Evolutionary conservation across 305 asterid species (phyloP).

Genomic region (Andrographis paniculata): DNA sequence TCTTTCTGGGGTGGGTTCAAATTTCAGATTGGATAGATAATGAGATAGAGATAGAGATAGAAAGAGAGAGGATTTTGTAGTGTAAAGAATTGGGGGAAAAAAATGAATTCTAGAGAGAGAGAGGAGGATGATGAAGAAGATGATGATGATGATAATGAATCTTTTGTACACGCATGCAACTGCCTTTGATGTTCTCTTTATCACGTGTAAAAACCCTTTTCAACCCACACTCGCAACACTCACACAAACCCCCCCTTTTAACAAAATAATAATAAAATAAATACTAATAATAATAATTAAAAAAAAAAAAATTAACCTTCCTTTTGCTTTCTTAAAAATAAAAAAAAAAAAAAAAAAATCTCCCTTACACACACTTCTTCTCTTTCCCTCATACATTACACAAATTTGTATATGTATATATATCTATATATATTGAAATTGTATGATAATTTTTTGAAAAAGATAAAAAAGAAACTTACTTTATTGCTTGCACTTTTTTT

Average conservation of each 20-base stretch:
- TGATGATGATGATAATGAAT: conserved; percentile 55
- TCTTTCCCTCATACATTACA: background rate
- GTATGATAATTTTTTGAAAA: background rate
- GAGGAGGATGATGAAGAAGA: conserved; percentile 16
- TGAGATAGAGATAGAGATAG: conserved; percentile 25
- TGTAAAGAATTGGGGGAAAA: conserved; percentile 16
- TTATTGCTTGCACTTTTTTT: no score
- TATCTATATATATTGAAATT: no score
- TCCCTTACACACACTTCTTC: conserved; percentile 6
- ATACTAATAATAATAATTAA: no score
- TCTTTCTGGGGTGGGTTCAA: conserved; percentile 20
- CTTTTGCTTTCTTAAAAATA: conserved; percentile 57
- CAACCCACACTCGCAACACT: conserved; percentile 18
- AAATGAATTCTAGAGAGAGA: conserved; percentile 16
- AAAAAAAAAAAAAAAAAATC: no score
- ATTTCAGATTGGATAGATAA: conserved; percentile 29
- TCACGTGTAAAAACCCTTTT: conserved; percentile 61
- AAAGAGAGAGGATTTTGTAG: conserved; percentile 3
- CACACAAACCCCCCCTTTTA: conserved; percentile 4
- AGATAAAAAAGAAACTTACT: conserved; percentile 10
- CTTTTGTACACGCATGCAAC: conserved; percentile 92
- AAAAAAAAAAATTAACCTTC: no score
- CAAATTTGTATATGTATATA: conserved; percentile 7
- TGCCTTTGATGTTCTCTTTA: conserved; percentile 60
- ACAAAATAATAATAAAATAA: no score